Base-by-base conservation (phyloP, 176 grass and related monocot species). In the Avena eriantha region DNA sequence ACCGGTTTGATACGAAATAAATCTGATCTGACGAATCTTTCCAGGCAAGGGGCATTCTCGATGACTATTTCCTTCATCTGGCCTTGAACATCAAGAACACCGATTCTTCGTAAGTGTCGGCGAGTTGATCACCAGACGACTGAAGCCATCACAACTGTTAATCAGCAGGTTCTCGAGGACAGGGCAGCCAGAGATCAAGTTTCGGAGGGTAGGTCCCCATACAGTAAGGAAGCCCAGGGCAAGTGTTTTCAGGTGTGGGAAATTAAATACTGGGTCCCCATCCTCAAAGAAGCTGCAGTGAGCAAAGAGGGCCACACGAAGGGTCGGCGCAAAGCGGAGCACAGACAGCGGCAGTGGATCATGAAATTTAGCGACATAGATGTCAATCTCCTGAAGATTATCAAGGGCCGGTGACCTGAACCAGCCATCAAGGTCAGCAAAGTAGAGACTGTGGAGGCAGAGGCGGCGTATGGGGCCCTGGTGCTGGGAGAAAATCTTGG, bases 351-450 rank as follows among this genome's bases (percentile, higher is more conserved):
- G 74, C 74, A 77, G 49, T 2, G 4, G 0, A 35, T 55, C 73
- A 53, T 6, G 6, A 18, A 76, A 76, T 5, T 10, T 76, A 76
- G 73, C 47, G 8, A 53, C 47, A 4, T 5, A 76, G 26, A 77
- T 55, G 9, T 77, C 47, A 1, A 76, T 54, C 26, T 76, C 73
- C 73, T 76, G 72, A 76, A 76, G 73, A 34, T 33, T 76, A 76
- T 5, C 4, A 19, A 76, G 48, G 26, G 48, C 73, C 0, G 26
- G 48, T 48, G 73, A 76, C 16, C 24, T 54, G 73, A 76, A 54
- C 73, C 48, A 76, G 26, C 26, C 3, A 54, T 54, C 73, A 21
- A 76, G 73, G 4, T 76, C 26, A 21, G 73, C 24, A 76, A 18
- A 29, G 49, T 54, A 54, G 24, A 76, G 47, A 49, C 24, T 76